phyloP scores from a whole-genome alignment of 257 asterid genomes.

The Plectranthus barbatus region DNA sequence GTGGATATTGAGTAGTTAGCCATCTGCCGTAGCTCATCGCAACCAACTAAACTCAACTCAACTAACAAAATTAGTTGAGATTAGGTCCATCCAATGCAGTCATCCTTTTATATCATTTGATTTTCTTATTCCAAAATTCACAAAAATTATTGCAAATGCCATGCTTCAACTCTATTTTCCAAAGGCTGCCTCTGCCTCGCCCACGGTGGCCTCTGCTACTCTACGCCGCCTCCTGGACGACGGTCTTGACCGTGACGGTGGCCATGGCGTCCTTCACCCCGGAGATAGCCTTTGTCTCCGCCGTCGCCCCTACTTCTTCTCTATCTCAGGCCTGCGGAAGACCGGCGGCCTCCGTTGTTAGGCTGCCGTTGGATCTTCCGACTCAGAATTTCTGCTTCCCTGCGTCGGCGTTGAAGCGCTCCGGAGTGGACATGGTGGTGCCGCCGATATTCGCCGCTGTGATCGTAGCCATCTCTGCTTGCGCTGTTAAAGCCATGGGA shows the following conservation, averaged over 20 bases:
- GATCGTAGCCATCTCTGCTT: conserved; percentile 62
- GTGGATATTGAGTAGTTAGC: conserved; percentile 24
- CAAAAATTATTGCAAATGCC: no score
- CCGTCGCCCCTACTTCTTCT: conserved; percentile 38
- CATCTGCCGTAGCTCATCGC: conserved; percentile 3
- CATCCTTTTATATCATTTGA: not conserved
- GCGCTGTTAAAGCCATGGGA: conserved; percentile 58
- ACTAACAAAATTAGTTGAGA: conserved; percentile 38
- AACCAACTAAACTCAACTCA: conserved; percentile 23
- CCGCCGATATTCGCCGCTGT: conserved; percentile 81
- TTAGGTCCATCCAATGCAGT: conserved; percentile 32
- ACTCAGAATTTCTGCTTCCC: conserved; percentile 56
- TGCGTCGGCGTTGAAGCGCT: conserved; percentile 37
- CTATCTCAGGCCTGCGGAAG: conserved; percentile 35
- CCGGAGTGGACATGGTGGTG: conserved; percentile 49
- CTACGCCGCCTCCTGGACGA: conserved; percentile 74
- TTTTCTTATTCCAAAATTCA: not conserved
- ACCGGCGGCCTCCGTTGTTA: conserved; percentile 21
- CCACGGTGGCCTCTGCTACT: conserved; percentile 46
- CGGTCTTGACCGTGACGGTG: conserved; percentile 51
- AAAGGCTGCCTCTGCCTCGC: conserved; percentile 21
- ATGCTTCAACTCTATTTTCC: no score
- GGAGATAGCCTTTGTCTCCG: conserved; percentile 77
- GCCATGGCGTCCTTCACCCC: conserved; percentile 74
- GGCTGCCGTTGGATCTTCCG: conserved; percentile 75